These are phyloP conservation scores for Yamadazyma epiphylla DNA, from an alignment of 1,139 yeast genomes.

Conservation along the genomic window DNA sequence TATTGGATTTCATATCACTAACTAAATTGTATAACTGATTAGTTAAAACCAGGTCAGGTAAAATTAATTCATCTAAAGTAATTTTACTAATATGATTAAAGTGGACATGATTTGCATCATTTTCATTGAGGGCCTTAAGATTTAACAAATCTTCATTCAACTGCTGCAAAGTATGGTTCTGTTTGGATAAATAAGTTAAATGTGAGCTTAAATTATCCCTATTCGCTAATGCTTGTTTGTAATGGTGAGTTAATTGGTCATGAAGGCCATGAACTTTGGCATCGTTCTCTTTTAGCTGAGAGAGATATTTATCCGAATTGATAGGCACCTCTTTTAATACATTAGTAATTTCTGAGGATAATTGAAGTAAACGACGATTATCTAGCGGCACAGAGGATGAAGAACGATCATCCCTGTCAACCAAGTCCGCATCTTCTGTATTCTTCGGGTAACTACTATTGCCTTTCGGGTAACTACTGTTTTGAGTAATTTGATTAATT, in stretches of 20 bases:
- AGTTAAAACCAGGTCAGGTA: constrained; percentile 41
- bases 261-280: constrained; percentile 27
- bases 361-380: constrained; percentile 13
- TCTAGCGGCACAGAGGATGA: too few species aligned
- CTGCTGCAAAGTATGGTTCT: neutral
- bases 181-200: constrained; percentile 24
- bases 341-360: constrained; percentile 23
- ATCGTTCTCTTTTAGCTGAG: constrained; percentile 14
- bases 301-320: constrained; percentile 3
- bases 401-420: constrained; percentile 19
- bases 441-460: too few species aligned
- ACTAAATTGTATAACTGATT: constrained; percentile 58
- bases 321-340: constrained; percentile 14
- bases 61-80: constrained; percentile 31
- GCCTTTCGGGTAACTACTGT: too few species aligned
- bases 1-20: constrained; percentile 65
- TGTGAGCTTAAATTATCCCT: constrained; percentile 29
- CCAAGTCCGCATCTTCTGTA: too few species aligned
- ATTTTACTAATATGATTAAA: constrained; percentile 14
- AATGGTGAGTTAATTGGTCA: constrained; percentile 33
- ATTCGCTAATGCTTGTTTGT: constrained; percentile 37
- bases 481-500: too few species aligned
- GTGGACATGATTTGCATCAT: constrained; percentile 17
- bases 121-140: constrained; percentile 22
- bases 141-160: constrained; percentile 22